Base-by-base conservation (phyloP, 2,329 filamentous ascomycete genomes). In the Annulohypoxylon truncatum region DNA sequence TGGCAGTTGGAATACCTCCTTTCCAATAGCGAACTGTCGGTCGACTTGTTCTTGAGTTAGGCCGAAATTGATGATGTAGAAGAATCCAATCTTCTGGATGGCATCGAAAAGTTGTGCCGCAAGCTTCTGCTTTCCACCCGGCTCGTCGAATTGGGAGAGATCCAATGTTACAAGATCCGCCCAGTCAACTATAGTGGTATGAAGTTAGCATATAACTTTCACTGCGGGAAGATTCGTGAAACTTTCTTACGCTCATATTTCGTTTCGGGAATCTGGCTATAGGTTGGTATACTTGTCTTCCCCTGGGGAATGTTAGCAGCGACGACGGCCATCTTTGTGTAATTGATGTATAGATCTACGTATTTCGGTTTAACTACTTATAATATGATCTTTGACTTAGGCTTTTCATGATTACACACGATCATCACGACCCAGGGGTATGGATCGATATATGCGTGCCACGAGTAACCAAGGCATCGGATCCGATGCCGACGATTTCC, bases 21-120 rank as follows among this genome's bases (percentile, higher is more conserved):
- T 85, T 1, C 84, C 87, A 2, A 90, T 82, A 10, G 87, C 85
- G 66, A 89, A 90, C 67, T 90, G 87, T 4, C 81, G 79, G 68
- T 90, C 83, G 1, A 90, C 82, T 72, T 88, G 80, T 48, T 88
- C 86, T 73, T 89, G 86, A 0, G 77, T 79, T n/a, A 90, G 80
- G 29, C 87, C 87, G 66, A 86, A 89, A 76, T 89, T 88, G 63
- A 84, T 85, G 18, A 90, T 83, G 66, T 89, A 89, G 77, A 90
- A 90, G 78, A 90, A 87, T 0, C 75, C 78, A 40, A 83, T 80
- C 33, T 82, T 77, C 29, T 81, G 78, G 7, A 86, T 83, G 2
- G 86, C 86, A 55, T 88, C 83, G 18, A 84, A 81, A 0, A 89
- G 79, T 67, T 88, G 84, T 48, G 82, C 80, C 0, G 85, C 84